These are phyloP conservation scores for Mortierella sp. DNA, from an alignment of 371 early-diverging fungal genomes.

Conservation along the genomic window DNA sequence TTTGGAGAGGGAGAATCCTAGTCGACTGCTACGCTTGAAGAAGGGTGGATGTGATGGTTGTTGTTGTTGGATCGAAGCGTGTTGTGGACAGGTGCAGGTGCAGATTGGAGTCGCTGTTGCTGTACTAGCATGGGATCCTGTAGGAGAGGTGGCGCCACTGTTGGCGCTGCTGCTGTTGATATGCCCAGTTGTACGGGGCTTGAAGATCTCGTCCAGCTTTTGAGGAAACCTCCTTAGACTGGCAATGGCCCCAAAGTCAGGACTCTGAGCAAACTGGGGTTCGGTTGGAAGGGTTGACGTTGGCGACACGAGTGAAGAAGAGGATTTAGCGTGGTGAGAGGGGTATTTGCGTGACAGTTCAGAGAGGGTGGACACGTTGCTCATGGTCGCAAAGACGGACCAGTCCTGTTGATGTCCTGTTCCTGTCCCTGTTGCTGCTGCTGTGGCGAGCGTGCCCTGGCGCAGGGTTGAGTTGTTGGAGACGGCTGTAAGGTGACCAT, in stretches of 20 bases:
- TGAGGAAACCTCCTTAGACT: constrained; percentile 22
- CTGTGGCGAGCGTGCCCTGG: neutral
- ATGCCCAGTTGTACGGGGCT: constrained; percentile 19
- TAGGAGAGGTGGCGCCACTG: neutral
- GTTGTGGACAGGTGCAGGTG: constrained; percentile 43
- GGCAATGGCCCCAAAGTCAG: constrained; percentile 10
- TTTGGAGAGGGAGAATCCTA: constrained; percentile 20
- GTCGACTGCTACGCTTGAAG: neutral
- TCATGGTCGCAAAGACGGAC: constrained; percentile 58
- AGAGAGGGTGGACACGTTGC: constrained; percentile 46
- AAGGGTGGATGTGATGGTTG: neutral
- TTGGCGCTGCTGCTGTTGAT: neutral
- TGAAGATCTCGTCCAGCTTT: constrained; percentile 46
- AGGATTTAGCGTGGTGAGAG: neutral
- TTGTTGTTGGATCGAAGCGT: constrained; percentile 8
- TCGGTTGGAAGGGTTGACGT: neutral
- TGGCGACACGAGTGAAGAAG: neutral
- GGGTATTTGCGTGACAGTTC: constrained; percentile 16
- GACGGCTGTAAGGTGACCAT: neutral
- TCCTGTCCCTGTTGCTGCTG: neutral
- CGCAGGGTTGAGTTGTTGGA: neutral
- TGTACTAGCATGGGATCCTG: neutral
- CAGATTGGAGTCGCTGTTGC: constrained; percentile 16
- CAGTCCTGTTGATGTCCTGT: constrained; percentile 34
- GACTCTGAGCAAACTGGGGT: constrained; percentile 5